These are phyloP conservation scores for Lentinula aciculospora DNA, from an alignment of 768 basidiomycete species.

Conservation along the genomic window DNA sequence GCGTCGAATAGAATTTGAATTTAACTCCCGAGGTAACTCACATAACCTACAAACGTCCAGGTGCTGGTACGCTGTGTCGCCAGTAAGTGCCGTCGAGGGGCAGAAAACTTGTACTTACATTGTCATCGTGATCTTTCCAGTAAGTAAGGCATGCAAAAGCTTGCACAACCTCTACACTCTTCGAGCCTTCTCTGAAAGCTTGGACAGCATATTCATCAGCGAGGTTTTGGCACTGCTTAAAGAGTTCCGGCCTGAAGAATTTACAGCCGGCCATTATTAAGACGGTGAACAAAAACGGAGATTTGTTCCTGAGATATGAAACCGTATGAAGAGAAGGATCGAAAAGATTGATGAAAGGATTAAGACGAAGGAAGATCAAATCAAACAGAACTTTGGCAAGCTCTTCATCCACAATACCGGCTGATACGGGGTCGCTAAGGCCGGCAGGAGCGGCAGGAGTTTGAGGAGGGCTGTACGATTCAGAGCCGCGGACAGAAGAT, in stretches of 20 bases:
- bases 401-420: slow-evolving; percentile 63
- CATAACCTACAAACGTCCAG: slow-evolving; percentile 86
- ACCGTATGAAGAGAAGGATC: slow-evolving; percentile 84
- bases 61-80: slow-evolving; percentile 40
- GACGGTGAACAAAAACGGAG: slow-evolving; percentile 79
- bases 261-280: slow-evolving; percentile 82
- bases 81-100: slow-evolving; percentile 10
- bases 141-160: slow-evolving; percentile 86
- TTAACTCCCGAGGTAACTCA: slow-evolving; percentile 32
- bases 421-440: slow-evolving; percentile 63
- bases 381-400: slow-evolving; percentile 74
- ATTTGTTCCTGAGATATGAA: slow-evolving; percentile 71
- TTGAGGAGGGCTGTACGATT: slow-evolving; percentile 34
- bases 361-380: slow-evolving; percentile 74
- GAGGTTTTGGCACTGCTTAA: slow-evolving; percentile 63
- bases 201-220: slow-evolving; percentile 70
- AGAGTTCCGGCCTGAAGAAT: slow-evolving; percentile 69
- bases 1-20: neutral
- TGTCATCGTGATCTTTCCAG: slow-evolving; percentile 87
- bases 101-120: slow-evolving; percentile 34
- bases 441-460: slow-evolving; percentile 32
- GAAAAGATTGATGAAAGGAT: slow-evolving; percentile 86
- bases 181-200: slow-evolving; percentile 75
- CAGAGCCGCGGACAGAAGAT: slow-evolving; percentile 25
- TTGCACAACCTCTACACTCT: slow-evolving; percentile 83